Base-by-base conservation (phyloP, 2,329 filamentous ascomycete species). In the Parastagonospora nodorum region DNA sequence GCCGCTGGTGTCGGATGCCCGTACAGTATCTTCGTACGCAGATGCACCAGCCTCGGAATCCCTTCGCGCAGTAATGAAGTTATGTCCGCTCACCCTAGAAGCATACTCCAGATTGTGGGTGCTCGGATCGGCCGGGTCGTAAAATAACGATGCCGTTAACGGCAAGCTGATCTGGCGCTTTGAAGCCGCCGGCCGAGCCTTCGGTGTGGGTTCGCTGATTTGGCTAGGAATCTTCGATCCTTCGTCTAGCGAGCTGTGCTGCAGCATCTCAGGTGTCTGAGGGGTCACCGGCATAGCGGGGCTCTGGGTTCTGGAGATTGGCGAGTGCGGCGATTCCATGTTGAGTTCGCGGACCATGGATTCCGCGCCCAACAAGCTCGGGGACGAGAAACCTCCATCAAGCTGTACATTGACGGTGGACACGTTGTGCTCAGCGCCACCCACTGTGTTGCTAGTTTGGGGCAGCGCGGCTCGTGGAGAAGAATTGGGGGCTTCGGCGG, bases 41-140 rank as follows among this genome's bases (percentile, higher is more conserved):
- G 58, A 63, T 12, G 60, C 62, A 9, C 51, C 57, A n/a, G 45
- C 50, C 37, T 47, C 54, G 2, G 55, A 42, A 27, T 66, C 58
- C 14, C 53, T 60, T 7, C 57, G 50, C 11, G 59, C 60, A 15
- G 54, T 55, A 9, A 66, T 51, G 48, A 77, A 79, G 56, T 79
- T 76, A 32, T 72, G 68, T 1, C 77, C 77, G 50, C 77, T 79
- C n/a, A 76, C 69, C 45, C 69, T 72, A 1, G 74, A 74, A 1
- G 77, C 76, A 54, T 80, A 79, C 50, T 79, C 77, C 2, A 75
- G 45, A 42, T 69, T 80, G 58, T 80, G 78, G 2, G 77, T 80
- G 29, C 60, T 73, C 6, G 71, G 71, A 44, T 80, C 73, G 8
- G 69, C 58, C 1, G 77, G 72, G 48, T 79, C 71, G 48, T 71